Evolutionary conservation across 495 filamentous ascomycete genomes (phyloP), one percentile per base, ranked within the genome.

Genomic region (Lasiosphaeria hispida): DNA sequence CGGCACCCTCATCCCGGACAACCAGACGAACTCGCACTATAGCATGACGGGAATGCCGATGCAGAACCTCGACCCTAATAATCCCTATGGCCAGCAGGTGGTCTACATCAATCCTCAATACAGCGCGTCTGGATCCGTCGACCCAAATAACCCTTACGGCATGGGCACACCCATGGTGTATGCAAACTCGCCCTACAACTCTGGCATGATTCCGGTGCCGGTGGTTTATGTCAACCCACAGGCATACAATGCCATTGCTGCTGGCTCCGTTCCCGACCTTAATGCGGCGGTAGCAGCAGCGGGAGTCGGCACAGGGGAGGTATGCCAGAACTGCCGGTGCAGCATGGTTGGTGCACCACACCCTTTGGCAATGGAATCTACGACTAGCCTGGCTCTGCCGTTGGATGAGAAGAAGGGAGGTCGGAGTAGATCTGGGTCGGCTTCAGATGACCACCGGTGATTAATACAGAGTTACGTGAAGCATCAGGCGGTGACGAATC

Each of bases 251-350:
- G 30, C 53, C 33, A 55, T 42, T 42, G 23, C 30, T 23, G 23
- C 41, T 34, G 42, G 42, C 7, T 19, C 18, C 41, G 17, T 30
- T 10, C 18, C 42, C 42, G 23, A 30, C 23, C 23, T 30, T 30
- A 30, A 30, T 30, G 23, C 23, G 23, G 23, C 23, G 23, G 23
- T 30, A 5, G 23, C 18, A 23, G 43, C 18, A 45, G 43, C 4
- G 43, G 18, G 10, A 23, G 47, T 35, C 41, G 53, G 5, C 38
- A 54, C 8, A 45, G 15, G 33, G 34, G 53, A n/a, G 15, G 19
- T 55, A 10, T 55, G 53, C 53, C 19, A 37, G 9, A 55, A 55
- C 34, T 55, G 53, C 15, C 53, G 53, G n/a, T 55, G 53, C 53
- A 55, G 53, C 34, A 48, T 55, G 43, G 43, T 23, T 17, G 43